Evolutionary conservation across 129 eudicot genomes (phyloP).

Genomic region (Kitagawia praeruptora): DNA sequence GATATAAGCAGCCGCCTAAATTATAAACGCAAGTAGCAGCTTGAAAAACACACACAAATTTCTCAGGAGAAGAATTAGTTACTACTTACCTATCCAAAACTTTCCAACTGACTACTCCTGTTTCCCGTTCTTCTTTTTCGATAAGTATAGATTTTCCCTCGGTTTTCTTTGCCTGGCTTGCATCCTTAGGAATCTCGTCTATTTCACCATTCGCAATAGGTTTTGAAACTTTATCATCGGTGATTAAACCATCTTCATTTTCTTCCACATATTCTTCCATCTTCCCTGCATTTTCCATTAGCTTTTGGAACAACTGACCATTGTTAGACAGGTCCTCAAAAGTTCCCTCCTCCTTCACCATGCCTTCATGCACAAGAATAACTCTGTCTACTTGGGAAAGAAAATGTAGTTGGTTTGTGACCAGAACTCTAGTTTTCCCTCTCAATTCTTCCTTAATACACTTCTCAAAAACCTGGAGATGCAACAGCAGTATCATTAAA

Average conservation of each 20-base stretch:
- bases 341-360: constrained; percentile 85
- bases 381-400: no score
- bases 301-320: no score
- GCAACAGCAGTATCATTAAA: background rate
- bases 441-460: constrained; percentile 74
- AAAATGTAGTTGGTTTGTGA: constrained; percentile 94
- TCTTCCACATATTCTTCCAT: constrained; percentile 77
- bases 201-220: constrained; percentile 42
- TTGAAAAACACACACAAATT: background rate
- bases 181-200: constrained; percentile 39
- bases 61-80: background rate
- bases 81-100: constrained; percentile 73
- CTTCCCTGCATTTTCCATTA: no score
- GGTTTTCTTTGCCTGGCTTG: constrained; percentile 29
- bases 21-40: background rate
- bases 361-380: constrained; percentile 88
- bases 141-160: constrained; percentile 69
- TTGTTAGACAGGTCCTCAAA: constrained; percentile 72
- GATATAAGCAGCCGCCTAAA: background rate
- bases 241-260: constrained; percentile 23
- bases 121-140: constrained; percentile 89
- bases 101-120: constrained; percentile 74
- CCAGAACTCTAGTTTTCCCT: constrained; percentile 90
- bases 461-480: constrained; percentile 67
- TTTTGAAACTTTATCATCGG: constrained; percentile 25